A percentile compares a stretch with the other conserved stretches of the same genome.
These are phyloP conservation scores for Cyclotella kingstonii DNA, from an alignment of 108 stramenopile genomes.

Conservation along the genomic window DNA sequence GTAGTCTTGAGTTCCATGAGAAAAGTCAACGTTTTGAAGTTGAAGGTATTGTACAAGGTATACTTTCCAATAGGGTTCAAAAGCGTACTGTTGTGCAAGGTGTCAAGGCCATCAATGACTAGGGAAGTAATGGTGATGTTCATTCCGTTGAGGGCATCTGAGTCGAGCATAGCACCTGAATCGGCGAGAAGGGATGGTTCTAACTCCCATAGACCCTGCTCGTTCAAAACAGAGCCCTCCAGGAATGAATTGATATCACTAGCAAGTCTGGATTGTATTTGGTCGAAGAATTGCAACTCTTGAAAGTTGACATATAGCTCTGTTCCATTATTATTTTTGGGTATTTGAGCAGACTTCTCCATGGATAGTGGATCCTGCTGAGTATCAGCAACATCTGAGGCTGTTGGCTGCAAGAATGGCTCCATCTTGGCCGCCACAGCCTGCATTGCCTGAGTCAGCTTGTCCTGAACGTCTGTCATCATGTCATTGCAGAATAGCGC, in stretches of 20 bases:
- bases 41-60: conserved; percentile 33
- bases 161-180: neutral
- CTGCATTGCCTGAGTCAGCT: conserved; percentile 9
- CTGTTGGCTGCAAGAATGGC: neutral
- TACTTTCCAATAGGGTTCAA: conserved; percentile 44
- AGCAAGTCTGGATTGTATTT: conserved; percentile 1
- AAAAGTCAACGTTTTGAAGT: conserved; percentile 37
- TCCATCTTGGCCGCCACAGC: conserved; percentile 10
- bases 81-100: conserved; percentile 25
- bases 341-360: conserved; percentile 15
- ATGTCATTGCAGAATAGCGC: conserved; percentile 46
- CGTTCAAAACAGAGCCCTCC: conserved; percentile 27
- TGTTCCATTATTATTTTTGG: conserved; percentile 4
- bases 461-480: conserved; percentile 3
- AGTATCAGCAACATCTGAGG: neutral
- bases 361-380: conserved; percentile 9
- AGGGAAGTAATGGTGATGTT: conserved; percentile 24
- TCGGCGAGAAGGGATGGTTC: conserved; percentile 21
- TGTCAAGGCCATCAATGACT: conserved; percentile 44
- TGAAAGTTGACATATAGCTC: conserved; percentile 24
- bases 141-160: conserved; percentile 14
- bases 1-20: conserved; percentile 40
- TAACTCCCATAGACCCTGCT: conserved; percentile 38
- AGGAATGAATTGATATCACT: conserved; percentile 12
- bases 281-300: conserved; percentile 2